Evolutionary conservation across 1,284 basidiomycete genomes (phyloP).

Genomic region (Leccinum pachyderme): DNA sequence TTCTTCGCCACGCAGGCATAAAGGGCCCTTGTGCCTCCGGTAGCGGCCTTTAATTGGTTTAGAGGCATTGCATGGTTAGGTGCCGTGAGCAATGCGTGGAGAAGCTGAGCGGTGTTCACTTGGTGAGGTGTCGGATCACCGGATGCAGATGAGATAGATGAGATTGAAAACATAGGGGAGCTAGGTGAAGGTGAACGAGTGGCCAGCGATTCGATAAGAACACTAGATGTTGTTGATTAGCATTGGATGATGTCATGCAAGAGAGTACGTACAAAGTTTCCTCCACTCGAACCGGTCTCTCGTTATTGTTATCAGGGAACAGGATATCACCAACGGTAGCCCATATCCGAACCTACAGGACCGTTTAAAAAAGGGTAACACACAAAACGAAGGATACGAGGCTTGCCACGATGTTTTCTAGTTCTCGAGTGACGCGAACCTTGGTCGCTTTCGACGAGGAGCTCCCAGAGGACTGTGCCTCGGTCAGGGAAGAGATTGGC

Average conservation of each 20-base stretch:
- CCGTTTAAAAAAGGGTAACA: neutral
- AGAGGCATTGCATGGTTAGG: conserved; percentile 58
- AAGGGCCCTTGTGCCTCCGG: conserved; percentile 55
- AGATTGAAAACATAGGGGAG: conserved; percentile 44
- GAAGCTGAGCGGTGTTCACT: conserved; percentile 64
- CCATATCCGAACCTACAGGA: conserved; percentile 64
- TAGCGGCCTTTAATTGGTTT: conserved; percentile 58
- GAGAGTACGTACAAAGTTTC: conserved; percentile 58
- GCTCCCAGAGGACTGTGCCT: conserved; percentile 9
- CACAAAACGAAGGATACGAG: neutral
- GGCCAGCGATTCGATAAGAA: conserved; percentile 56
- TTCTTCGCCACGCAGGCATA: conserved; percentile 73
- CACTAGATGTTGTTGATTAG: conserved; percentile 36
- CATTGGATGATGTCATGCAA: neutral
- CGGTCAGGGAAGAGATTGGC: neutral
- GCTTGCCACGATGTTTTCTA: conserved; percentile 61
- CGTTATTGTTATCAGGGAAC: conserved; percentile 48
- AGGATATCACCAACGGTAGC: conserved; percentile 59
- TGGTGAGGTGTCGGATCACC: conserved; percentile 55
- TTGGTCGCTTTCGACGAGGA: conserved; percentile 30
- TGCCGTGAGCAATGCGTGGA: conserved; percentile 50
- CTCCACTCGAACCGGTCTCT: conserved; percentile 51
- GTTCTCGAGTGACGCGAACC: conserved; percentile 49
- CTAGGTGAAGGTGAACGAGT: conserved; percentile 31
- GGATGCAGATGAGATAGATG: conserved; percentile 33